These are phyloP conservation scores for Scedosporium boydii DNA, from an alignment of 2,329 filamentous ascomycete species.

Conservation along the genomic window DNA sequence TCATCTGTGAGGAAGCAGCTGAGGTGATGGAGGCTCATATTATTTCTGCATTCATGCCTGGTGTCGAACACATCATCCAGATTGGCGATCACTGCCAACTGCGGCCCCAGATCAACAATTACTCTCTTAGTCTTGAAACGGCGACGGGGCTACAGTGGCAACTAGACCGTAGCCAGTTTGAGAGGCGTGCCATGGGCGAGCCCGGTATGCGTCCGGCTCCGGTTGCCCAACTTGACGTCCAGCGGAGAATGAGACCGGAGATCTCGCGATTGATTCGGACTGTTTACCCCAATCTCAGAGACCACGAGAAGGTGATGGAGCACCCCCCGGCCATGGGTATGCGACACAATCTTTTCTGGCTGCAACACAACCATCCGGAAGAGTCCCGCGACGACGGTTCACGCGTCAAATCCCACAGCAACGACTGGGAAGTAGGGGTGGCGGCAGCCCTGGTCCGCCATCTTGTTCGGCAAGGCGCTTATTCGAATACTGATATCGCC, in stretches of 20 bases:
- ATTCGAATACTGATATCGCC: slow-evolving; percentile 54
- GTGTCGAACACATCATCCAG: slow-evolving; percentile 53
- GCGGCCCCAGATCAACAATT: slow-evolving; percentile 56
- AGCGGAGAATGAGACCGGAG: slow-evolving; percentile 61
- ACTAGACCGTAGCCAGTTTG: slow-evolving; percentile 48
- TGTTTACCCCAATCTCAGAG: slow-evolving; percentile 52
- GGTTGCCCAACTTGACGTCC: slow-evolving; percentile 18
- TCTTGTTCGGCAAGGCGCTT: slow-evolving; percentile 57
- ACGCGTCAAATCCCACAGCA: slow-evolving; percentile 36
- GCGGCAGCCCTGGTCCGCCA: slow-evolving; percentile 56
- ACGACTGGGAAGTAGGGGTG: slow-evolving; percentile 58
- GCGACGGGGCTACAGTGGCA: slow-evolving; percentile 33
- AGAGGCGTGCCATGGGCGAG: slow-evolving; percentile 32
- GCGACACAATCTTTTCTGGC: slow-evolving; percentile 49
- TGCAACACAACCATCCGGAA: slow-evolving; percentile 53
- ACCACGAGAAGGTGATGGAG: slow-evolving; percentile 38
- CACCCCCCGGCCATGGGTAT: slow-evolving; percentile 47
- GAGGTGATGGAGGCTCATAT: slow-evolving; percentile 55
- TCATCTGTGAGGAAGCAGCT: slow-evolving; percentile 64
- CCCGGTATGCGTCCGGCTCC: background rate
- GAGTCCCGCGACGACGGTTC: slow-evolving; percentile 38
- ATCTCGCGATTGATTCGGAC: slow-evolving; percentile 50
- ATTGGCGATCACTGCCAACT: slow-evolving; percentile 70
- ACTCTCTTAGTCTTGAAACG: slow-evolving; percentile 46
- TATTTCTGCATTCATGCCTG: slow-evolving; percentile 45